Evolutionary conservation across 441 rosid species (phyloP), one percentile per base, ranked within the genome.

Genomic region (Pelargonium citronellum): DNA sequence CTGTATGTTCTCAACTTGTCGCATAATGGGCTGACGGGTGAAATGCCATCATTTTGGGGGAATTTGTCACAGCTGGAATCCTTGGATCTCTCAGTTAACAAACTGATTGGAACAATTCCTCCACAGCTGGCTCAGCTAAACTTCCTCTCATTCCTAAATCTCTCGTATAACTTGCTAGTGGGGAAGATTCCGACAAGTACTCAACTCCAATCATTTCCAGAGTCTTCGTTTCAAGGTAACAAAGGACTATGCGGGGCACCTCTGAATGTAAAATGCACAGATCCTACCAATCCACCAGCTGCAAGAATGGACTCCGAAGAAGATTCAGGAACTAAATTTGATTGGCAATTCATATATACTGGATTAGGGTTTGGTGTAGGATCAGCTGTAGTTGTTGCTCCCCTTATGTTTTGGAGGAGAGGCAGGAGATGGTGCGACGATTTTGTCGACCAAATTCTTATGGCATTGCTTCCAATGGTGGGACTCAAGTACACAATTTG

Each of bases 301-400:
- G 39, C 19, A 58, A 22, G 27, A 58, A 8, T 7, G 44, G n/a
- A 47, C 44, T 24, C 16, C 6, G 22, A 11, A 55, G 41, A 30
- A 19, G 13, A 11, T 24, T 41, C 13, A 0, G 30, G 0, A 46
- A 24, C 0, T 8, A 41, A 72, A 0, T 57, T 80, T 3, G 64
- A 73, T 17, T 79, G 79, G 81, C 46, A 37, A 2, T 13, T 65
- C 49, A 16, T 72, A 37, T 43, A 34, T 5, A 49, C 15, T 1
- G 75, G 71, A 16, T 22, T 46, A 46, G 84, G 84, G 0, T 80
- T 80, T 1, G 69, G 69, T 0, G 34, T 74, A 0, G 82, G 87
- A 0, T 71, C 83, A 5, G 79, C 74, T 0, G 41, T 63, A 1
- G 34, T 66, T 3, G 55, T 80, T 55, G 17, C 44, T 1, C 84